These are phyloP conservation scores for Fomitiporia mediterranea DNA, from an alignment of 1,284 basidiomycete genomes.

Conservation along the genomic window DNA sequence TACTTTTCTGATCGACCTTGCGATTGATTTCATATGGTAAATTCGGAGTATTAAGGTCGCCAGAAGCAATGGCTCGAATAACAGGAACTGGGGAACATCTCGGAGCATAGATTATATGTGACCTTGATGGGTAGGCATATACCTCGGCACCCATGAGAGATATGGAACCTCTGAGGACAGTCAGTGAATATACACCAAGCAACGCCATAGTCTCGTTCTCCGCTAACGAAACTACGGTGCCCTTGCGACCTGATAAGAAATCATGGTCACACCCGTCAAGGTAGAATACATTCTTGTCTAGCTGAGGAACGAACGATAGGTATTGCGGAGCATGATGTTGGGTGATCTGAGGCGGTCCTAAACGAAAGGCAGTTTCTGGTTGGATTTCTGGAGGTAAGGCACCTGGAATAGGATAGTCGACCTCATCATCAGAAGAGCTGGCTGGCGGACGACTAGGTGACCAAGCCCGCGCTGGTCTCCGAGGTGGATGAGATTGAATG, in stretches of 20 bases:
- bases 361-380: background rate
- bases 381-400: background rate
- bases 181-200: slow-evolving; percentile 51
- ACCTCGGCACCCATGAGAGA: slow-evolving; percentile 47
- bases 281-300: slow-evolving; percentile 42
- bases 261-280: slow-evolving; percentile 26
- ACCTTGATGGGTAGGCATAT: slow-evolving; percentile 33
- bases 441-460: slow-evolving; percentile 47
- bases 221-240: slow-evolving; percentile 39
- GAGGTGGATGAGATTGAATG: background rate
- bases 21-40: slow-evolving; percentile 20
- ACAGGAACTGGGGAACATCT: slow-evolving; percentile 62
- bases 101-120: slow-evolving; percentile 56
- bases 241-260: slow-evolving; percentile 15
- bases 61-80: slow-evolving; percentile 33
- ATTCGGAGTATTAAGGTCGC: background rate
- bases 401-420: slow-evolving; percentile 16
- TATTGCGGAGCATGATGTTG: slow-evolving; percentile 10
- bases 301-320: slow-evolving; percentile 39
- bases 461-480: slow-evolving; percentile 37
- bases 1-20: slow-evolving; percentile 24
- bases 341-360: background rate
- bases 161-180: slow-evolving; percentile 52
- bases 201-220: slow-evolving; percentile 50
- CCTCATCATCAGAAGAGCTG: slow-evolving; percentile 46